These are phyloP conservation scores for Botrytis cinerea DNA, from an alignment of 2,329 filamentous ascomycete species.

Conservation along the genomic window DNA sequence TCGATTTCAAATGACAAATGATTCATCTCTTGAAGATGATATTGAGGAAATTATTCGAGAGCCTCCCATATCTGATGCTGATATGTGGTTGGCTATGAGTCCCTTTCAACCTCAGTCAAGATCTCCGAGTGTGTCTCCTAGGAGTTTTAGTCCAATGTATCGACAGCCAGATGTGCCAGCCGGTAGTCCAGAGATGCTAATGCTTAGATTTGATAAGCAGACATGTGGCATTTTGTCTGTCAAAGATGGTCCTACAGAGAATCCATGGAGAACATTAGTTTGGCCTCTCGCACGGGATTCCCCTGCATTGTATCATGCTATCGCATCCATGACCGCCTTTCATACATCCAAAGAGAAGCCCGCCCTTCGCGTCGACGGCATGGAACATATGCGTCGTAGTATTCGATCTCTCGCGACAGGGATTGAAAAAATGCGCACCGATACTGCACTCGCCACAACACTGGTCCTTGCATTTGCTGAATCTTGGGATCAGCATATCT, in stretches of 20 bases:
- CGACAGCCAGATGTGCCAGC: slow-evolving; percentile 51
- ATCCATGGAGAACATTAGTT: slow-evolving; percentile 71
- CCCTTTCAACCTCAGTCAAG: slow-evolving; percentile 34
- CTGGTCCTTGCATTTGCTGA: slow-evolving; percentile 69
- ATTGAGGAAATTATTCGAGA: slow-evolving; percentile 57
- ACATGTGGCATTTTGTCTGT: slow-evolving; percentile 72
- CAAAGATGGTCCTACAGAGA: slow-evolving; percentile 68
- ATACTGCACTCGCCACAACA: slow-evolving; percentile 69
- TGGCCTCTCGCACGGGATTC: slow-evolving; percentile 67
- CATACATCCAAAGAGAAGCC: slow-evolving; percentile 62
- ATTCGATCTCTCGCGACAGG: slow-evolving; percentile 59
- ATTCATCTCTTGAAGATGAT: slow-evolving; percentile 47
- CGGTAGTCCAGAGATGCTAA: slow-evolving; percentile 61
- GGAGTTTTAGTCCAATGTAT: slow-evolving; percentile 42
- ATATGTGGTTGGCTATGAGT: slow-evolving; percentile 36
- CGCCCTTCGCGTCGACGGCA: slow-evolving; percentile 59
- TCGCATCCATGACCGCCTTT: slow-evolving; percentile 69
- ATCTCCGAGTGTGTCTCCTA: slow-evolving; percentile 30
- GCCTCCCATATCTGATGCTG: slow-evolving; percentile 33
- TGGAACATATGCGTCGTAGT: slow-evolving; percentile 68
- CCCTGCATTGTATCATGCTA: slow-evolving; percentile 66
- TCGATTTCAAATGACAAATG: slow-evolving; percentile 34
- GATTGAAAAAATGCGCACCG: slow-evolving; percentile 63
- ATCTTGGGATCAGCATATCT: slow-evolving; percentile 70
- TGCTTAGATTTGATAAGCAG: slow-evolving; percentile 62